phyloP scores from a whole-genome alignment of 176 grass and related monocot genomes.

The Pontederia crassipes region DNA sequence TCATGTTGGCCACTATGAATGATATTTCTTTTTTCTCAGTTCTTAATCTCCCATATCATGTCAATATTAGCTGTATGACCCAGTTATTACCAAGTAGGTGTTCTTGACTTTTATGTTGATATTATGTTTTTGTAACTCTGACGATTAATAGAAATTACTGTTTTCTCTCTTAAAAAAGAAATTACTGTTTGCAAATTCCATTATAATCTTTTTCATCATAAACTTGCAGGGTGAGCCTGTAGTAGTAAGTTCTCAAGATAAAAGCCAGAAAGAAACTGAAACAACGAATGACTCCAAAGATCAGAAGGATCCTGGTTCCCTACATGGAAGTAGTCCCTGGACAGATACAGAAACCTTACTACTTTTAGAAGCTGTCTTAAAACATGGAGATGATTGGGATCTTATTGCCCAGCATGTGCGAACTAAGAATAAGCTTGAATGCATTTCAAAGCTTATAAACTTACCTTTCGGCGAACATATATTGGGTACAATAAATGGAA shows the following conservation, averaged over 20 bases:
- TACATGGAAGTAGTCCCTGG: constrained; percentile 41
- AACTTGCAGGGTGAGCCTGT: constrained; percentile 52
- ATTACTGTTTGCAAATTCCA: not conserved
- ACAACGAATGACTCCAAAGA: constrained; percentile 21
- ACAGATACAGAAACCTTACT: constrained; percentile 78
- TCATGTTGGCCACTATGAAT: too few species aligned
- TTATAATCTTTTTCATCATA: not conserved
- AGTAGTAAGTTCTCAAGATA: constrained; percentile 54
- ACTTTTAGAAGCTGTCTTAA: constrained; percentile 94
- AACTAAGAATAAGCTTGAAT: constrained; percentile 87
- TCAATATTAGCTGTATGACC: too few species aligned
- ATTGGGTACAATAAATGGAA: constrained; percentile 44
- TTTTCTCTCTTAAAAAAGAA: not conserved
- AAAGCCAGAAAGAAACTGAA: constrained; percentile 29
- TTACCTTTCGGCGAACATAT: constrained; percentile 94
- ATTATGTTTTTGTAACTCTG: not conserved
- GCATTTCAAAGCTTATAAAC: constrained; percentile 89
- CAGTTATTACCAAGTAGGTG: too few species aligned
- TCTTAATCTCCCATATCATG: too few species aligned
- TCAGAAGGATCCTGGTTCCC: constrained; percentile 21
- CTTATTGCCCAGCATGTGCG: constrained; percentile 88
- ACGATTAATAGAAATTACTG: not conserved
- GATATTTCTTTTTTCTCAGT: too few species aligned
- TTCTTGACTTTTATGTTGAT: too few species aligned
- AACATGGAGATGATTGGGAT: constrained; percentile 99